phyloP scores from a whole-genome alignment of 2,329 filamentous ascomycete genomes.

The Lachnellula arida region DNA sequence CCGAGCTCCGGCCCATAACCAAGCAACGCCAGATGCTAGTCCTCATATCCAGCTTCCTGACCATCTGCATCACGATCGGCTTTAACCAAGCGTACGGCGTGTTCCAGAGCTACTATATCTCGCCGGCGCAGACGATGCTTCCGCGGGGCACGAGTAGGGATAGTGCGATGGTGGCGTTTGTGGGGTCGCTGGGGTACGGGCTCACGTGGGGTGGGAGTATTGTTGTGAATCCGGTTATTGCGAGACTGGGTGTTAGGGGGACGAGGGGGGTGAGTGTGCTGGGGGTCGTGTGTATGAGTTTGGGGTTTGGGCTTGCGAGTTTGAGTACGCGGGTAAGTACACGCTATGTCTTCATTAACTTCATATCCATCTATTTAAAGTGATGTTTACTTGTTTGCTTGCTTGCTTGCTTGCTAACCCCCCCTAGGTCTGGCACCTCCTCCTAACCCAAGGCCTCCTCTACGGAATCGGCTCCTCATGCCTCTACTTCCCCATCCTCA shows the following conservation, averaged over 20 bases:
- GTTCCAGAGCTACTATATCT: slow-evolving; percentile 46
- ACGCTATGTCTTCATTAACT: too few relatives aligned
- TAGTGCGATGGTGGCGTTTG: slow-evolving; percentile 43
- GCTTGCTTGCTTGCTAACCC: too few relatives aligned
- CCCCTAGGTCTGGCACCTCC: slow-evolving; percentile 39
- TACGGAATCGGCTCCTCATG: slow-evolving; percentile 40
- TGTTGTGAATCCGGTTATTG: slow-evolving; percentile 43
- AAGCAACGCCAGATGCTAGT: slow-evolving; percentile 38
- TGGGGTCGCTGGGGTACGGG: slow-evolving; percentile 44
- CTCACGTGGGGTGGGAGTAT: slow-evolving; percentile 48
- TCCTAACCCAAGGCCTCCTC: slow-evolving; percentile 43
- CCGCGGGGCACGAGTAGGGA: slow-evolving; percentile 30
- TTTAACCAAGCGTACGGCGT: slow-evolving; percentile 47
- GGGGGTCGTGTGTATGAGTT: slow-evolving; percentile 39
- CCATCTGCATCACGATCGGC: slow-evolving; percentile 44
- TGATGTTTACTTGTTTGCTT: neutral
- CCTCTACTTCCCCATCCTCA: slow-evolving; percentile 40
- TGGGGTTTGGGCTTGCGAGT: slow-evolving; percentile 41
- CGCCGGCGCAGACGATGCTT: slow-evolving; percentile 37
- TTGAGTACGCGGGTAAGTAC: slow-evolving; percentile 24
- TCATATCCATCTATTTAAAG: too few relatives aligned
- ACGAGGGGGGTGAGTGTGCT: slow-evolving; percentile 36
- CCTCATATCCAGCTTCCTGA: slow-evolving; percentile 40
- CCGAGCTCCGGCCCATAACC: slow-evolving; percentile 23
- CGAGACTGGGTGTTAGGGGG: slow-evolving; percentile 36